These are phyloP conservation scores for Aureobasidium uvarum DNA, from an alignment of 2,329 filamentous ascomycete species.

Conservation along the genomic window DNA sequence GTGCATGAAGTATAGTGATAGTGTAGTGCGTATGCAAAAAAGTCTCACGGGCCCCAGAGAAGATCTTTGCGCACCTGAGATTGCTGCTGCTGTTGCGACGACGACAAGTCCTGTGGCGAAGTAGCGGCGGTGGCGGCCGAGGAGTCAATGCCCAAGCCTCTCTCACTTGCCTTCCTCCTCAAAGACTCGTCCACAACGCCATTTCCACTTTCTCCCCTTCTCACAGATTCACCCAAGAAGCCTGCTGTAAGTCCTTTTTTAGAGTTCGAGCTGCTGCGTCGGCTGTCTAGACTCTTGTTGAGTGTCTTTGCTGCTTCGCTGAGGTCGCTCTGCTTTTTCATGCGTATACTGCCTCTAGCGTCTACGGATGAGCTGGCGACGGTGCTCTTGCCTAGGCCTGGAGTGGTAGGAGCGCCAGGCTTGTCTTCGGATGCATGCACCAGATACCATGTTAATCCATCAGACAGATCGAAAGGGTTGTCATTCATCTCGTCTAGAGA, in stretches of 20 bases:
- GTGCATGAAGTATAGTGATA: neutral
- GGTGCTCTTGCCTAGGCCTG: slow-evolving; percentile 86
- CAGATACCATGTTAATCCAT: slow-evolving; percentile 93
- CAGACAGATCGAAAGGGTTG: slow-evolving; percentile 94
- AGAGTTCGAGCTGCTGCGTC: slow-evolving; percentile 81
- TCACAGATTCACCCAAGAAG: slow-evolving; percentile 24
- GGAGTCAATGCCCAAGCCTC: slow-evolving; percentile 19
- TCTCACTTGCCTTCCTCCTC: slow-evolving; percentile 11
- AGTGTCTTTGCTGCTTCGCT: slow-evolving; percentile 50
- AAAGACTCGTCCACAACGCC: neutral
- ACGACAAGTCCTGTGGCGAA: slow-evolving; percentile 62
- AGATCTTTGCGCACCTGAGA: slow-evolving; percentile 49
- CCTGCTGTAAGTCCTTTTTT: slow-evolving; percentile 63
- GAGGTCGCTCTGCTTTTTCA: slow-evolving; percentile 42
- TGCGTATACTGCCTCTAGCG: slow-evolving; percentile 66
- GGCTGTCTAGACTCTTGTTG: slow-evolving; percentile 85
- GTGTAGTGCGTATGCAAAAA: neutral
- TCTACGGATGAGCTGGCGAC: slow-evolving; percentile 85
- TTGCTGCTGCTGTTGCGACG: slow-evolving; percentile 29
- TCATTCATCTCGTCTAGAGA: slow-evolving; percentile 57
- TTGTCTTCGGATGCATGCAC: slow-evolving; percentile 91
- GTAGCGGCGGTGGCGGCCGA: slow-evolving; percentile 44
- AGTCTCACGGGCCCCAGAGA: slow-evolving; percentile 44
- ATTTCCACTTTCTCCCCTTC: slow-evolving; percentile 7
- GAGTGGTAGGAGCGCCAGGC: slow-evolving; percentile 80